phyloP scores from a whole-genome alignment of 2,329 filamentous ascomycete species.

The Aspergillus viridinutans region DNA sequence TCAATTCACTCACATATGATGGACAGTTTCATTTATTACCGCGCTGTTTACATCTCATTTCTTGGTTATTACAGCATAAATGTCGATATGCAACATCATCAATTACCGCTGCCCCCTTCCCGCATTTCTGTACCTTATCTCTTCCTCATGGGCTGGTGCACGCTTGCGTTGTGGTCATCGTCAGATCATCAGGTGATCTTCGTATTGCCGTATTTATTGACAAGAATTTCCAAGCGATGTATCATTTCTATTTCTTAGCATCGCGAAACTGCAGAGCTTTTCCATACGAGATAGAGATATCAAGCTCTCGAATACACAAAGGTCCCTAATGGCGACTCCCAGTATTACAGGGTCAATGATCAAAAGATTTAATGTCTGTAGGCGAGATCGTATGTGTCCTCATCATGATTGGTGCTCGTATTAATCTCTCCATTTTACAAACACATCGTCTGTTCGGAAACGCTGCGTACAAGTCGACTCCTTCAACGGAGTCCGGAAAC shows the following conservation, averaged over 20 bases:
- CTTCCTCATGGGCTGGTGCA: not conserved
- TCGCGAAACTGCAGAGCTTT: not conserved
- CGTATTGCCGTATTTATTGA: not conserved
- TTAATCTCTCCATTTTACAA: constrained; percentile 71
- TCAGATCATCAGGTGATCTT: not conserved
- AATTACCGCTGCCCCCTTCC: not conserved
- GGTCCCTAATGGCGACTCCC: not conserved
- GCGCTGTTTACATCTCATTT: not conserved
- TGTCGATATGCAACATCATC: not conserved
- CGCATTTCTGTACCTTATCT: not conserved
- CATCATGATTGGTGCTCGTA: not conserved
- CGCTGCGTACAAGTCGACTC: constrained; percentile 83
- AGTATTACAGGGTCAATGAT: not conserved
- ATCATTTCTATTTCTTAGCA: not conserved
- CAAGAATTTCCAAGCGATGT: not conserved
- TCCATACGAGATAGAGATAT: not conserved
- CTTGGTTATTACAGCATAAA: not conserved
- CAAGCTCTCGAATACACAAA: not conserved
- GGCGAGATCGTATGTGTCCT: constrained; percentile 4
- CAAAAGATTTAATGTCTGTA: not conserved
- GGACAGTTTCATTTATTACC: not conserved
- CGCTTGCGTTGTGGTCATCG: not conserved
- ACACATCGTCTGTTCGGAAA: constrained; percentile 77
- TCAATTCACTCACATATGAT: not conserved
- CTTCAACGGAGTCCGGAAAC: constrained; percentile 69